Evolutionary conservation across 306 rosid species (phyloP).

Genomic region (Glycine tomentella): DNA sequence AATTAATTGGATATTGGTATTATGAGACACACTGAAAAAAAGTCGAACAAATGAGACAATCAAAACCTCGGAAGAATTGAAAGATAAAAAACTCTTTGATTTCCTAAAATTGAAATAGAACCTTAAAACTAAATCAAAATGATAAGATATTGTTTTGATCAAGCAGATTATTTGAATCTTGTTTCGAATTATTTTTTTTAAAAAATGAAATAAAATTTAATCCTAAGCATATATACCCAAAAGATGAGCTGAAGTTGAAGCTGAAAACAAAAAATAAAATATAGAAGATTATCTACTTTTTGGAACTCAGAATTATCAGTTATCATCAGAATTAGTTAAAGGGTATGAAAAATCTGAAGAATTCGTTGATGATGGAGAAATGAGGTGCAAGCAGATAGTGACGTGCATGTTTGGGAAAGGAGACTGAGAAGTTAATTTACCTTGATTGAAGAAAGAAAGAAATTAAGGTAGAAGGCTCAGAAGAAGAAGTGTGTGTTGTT

Average conservation of each 20-base stretch:
- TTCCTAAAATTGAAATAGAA: background rate
- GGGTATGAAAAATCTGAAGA: background rate
- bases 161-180: too few species aligned
- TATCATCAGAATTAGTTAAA: background rate
- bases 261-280: too few species aligned
- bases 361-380: background rate
- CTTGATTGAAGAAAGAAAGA: conserved; percentile 22
- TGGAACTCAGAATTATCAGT: background rate
- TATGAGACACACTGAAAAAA: background rate
- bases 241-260: too few species aligned
- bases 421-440: background rate
- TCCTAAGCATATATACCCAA: too few species aligned
- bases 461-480: background rate
- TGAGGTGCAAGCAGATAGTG: background rate
- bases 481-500: background rate
- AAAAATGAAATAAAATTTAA: too few species aligned
- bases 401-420: background rate
- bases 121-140: background rate
- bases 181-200: too few species aligned
- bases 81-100: too few species aligned
- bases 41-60: background rate
- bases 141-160: background rate
- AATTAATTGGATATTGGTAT: background rate
- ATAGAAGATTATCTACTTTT: too few species aligned
- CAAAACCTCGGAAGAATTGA: background rate